phyloP scores from a whole-genome alignment of 2,329 filamentous ascomycete species.

The Ophiostoma fasciatum region DNA sequence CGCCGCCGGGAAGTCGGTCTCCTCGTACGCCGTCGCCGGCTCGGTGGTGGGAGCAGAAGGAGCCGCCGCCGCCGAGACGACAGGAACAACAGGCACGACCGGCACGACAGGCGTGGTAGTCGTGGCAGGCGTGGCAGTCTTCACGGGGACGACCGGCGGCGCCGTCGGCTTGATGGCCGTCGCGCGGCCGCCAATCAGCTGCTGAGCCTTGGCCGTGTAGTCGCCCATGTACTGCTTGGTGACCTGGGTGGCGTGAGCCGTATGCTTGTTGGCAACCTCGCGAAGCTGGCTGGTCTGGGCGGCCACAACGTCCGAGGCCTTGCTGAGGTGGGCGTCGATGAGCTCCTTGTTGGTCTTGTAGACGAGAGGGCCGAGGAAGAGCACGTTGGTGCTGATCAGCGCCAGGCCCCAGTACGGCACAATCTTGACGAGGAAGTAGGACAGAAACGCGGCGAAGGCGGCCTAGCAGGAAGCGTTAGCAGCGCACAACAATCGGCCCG shows the following conservation, averaged over 20 bases:
- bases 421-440: constrained; percentile 55
- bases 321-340: constrained; percentile 47
- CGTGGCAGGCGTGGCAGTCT: constrained; percentile 20
- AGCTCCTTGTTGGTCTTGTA: constrained; percentile 56
- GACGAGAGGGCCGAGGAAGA: constrained; percentile 48
- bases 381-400: constrained; percentile 40
- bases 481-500: too few relatives aligned
- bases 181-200: constrained; percentile 39
- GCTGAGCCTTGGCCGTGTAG: constrained; percentile 53
- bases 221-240: constrained; percentile 56
- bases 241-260: constrained; percentile 43
- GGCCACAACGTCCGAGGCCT: constrained; percentile 41
- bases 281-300: constrained; percentile 49
- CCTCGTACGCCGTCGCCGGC: constrained; percentile 17
- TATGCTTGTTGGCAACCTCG: constrained; percentile 47
- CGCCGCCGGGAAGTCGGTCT: constrained; percentile 33
- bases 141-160: too few relatives aligned
- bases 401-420: constrained; percentile 56
- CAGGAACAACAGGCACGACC: background rate
- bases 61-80: constrained; percentile 3
- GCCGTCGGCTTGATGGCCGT: constrained; percentile 29
- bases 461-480: constrained; percentile 26
- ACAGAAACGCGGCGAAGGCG: constrained; percentile 44
- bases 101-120: background rate
- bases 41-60: constrained; percentile 7